Percentiles rank a stretch among this genome's conserved stretches.
phyloP scores from a whole-genome alignment of 2,329 filamentous ascomycete species.

The Cryphonectria naterciae region DNA sequence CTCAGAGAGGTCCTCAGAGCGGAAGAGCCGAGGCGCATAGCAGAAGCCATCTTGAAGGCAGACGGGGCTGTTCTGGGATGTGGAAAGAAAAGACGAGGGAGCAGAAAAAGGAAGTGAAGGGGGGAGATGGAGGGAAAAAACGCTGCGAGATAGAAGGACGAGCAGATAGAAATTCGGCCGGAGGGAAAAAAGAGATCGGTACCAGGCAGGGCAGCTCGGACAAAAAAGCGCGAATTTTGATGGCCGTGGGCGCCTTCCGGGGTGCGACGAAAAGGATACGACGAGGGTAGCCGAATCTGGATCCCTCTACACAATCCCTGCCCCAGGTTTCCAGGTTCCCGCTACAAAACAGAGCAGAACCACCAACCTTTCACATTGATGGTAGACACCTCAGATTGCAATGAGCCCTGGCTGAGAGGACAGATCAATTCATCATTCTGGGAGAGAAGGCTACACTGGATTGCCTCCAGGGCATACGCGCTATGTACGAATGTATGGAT shows the following conservation, averaged over 20 bases:
- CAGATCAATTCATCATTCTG: neutral
- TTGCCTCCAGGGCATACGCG: too few species aligned
- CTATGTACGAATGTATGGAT: too few species aligned
- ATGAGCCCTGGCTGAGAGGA: neutral
- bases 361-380: neutral
- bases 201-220: conserved; percentile 18
- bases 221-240: conserved; percentile 32
- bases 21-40: conserved; percentile 79
- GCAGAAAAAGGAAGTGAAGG: conserved; percentile 38
- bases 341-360: neutral
- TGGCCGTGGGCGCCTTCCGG: conserved; percentile 9
- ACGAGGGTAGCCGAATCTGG: conserved; percentile 8
- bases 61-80: conserved; percentile 35
- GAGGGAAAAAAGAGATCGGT: conserved; percentile 40
- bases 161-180: conserved; percentile 32
- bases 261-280: conserved; percentile 11
- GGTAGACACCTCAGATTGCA: conserved; percentile 1
- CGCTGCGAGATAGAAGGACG: conserved; percentile 35
- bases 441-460: neutral
- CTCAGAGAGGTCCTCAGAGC: conserved; percentile 78
- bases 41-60: conserved; percentile 73
- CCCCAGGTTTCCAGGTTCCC: neutral
- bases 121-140: conserved; percentile 42
- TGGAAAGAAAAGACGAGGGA: conserved; percentile 34
- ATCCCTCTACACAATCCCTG: conserved; percentile 15